phyloP scores from a whole-genome alignment of 495 filamentous ascomycete species.

The Tuber microsphaerosporum region DNA sequence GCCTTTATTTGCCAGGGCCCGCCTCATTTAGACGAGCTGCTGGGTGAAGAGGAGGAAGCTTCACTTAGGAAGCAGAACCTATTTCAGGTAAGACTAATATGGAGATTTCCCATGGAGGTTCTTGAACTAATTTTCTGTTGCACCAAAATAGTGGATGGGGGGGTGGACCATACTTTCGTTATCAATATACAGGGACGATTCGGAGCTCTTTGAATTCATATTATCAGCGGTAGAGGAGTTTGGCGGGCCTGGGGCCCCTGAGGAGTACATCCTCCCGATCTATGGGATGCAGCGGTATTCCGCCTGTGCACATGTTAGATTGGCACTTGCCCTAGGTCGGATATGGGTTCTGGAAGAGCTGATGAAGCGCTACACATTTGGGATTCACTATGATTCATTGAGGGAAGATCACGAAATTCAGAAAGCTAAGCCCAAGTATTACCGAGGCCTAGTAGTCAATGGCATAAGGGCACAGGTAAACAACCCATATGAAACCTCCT shows the following conservation, averaged over 20 bases:
- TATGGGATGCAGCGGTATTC: background rate
- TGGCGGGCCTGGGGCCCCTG: background rate
- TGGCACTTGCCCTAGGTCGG: slow-evolving; percentile 29
- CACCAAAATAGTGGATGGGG: background rate
- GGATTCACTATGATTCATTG: slow-evolving; percentile 28
- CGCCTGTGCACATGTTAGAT: background rate
- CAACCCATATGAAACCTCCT: slow-evolving; percentile 16
- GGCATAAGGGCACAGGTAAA: slow-evolving; percentile 26
- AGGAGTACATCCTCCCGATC: background rate
- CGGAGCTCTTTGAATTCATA: slow-evolving; percentile 26
- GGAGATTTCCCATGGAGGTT: background rate
- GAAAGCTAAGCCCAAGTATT: slow-evolving; percentile 23
- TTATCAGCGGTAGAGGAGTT: background rate
- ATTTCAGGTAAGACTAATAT: background rate
- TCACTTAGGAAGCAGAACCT: background rate
- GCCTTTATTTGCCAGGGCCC: background rate
- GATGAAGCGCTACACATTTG: slow-evolving; percentile 31
- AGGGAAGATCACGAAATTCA: slow-evolving; percentile 27
- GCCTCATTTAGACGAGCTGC: background rate
- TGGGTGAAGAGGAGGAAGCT: slow-evolving; percentile 8
- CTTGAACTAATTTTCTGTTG: background rate
- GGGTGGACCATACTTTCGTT: slow-evolving; percentile 27
- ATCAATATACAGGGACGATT: slow-evolving; percentile 32
- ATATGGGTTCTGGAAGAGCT: slow-evolving; percentile 31
- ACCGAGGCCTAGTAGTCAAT: slow-evolving; percentile 33